phyloP scores from a whole-genome alignment of 2,329 filamentous ascomycete species.

The Cladophialophora bantiana region DNA sequence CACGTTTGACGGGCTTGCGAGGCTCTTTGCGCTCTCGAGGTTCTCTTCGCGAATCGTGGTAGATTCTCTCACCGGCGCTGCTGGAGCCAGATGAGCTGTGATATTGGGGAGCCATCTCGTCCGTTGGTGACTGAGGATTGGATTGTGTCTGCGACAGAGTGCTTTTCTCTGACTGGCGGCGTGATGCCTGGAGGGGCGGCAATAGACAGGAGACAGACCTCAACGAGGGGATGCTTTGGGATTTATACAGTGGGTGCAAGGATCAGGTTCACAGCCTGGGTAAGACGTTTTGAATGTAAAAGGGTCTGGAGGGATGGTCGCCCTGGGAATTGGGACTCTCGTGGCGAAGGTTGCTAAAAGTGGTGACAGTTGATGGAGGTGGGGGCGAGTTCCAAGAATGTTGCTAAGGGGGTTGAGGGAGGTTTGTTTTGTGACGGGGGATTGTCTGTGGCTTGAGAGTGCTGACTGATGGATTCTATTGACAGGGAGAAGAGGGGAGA shows the following conservation, averaged over 20 bases:
- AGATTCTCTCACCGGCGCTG: constrained; percentile 34
- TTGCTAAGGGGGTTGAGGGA: constrained; percentile 32
- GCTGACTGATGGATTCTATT: constrained; percentile 14
- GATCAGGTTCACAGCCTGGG: constrained; percentile 1
- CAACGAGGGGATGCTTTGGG: constrained; percentile 1
- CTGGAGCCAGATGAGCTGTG: constrained; percentile 36
- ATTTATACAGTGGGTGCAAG: constrained; percentile 4
- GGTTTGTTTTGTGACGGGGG: constrained; percentile 24
- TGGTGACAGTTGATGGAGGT: constrained; percentile 33
- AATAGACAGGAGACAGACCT: not conserved
- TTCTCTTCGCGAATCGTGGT: constrained; percentile 33
- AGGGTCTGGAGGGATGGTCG: constrained; percentile 18
- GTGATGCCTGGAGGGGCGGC: not conserved
- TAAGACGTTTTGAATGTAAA: constrained; percentile 5
- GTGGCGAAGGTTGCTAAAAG: constrained; percentile 36
- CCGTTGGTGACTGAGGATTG: not conserved
- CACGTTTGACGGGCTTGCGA: constrained; percentile 31
- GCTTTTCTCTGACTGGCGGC: not conserved
- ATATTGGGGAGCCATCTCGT: constrained; percentile 35
- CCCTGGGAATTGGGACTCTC: constrained; percentile 12
- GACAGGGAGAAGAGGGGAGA: constrained; percentile 2
- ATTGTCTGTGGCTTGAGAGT: constrained; percentile 12
- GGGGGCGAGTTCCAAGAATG: constrained; percentile 33
- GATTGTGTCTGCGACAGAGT: constrained; percentile 4
- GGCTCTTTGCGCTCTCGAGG: constrained; percentile 34